A percentile compares a stretch with the other conserved stretches of the same genome.
phyloP scores from a whole-genome alignment of 2,329 filamentous ascomycete genomes.

The Hymenoscyphus fraxineus region DNA sequence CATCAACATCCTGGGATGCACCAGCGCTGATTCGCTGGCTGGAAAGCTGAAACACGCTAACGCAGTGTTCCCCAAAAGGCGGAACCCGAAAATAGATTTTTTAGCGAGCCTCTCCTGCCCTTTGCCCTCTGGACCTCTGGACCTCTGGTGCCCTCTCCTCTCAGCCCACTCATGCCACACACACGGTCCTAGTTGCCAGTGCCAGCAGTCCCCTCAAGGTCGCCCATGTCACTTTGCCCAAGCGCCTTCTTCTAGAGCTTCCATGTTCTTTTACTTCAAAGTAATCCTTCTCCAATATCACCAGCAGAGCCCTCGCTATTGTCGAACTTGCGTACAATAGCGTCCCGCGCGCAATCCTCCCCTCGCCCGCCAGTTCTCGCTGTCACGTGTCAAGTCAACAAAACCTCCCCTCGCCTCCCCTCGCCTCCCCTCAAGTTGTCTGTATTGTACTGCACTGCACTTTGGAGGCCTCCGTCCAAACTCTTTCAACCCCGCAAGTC shows the following conservation, averaged over 20 bases:
- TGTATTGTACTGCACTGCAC: too few species aligned
- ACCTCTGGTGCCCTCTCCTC: not conserved
- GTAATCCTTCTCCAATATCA: not conserved
- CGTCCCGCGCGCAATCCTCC: not conserved
- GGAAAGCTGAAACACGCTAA: not conserved
- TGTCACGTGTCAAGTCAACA: slow-evolving; percentile 2
- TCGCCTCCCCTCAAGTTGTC: not conserved
- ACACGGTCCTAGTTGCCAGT: not conserved
- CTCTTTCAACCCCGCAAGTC: not conserved
- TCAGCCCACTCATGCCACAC: not conserved
- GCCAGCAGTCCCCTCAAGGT: too few species aligned
- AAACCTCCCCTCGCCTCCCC: not conserved
- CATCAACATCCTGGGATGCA: not conserved
- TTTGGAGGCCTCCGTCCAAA: not conserved
- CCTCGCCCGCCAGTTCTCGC: not conserved
- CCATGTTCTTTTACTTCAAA: not conserved
- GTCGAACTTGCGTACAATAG: not conserved
- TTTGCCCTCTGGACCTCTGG: not conserved
- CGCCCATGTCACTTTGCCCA: not conserved
- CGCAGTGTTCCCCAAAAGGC: not conserved
- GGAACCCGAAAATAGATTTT: not conserved
- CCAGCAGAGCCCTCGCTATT: not conserved
- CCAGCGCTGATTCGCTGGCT: not conserved
- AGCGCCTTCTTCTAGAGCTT: not conserved
- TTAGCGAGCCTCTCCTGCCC: not conserved